Percentiles rank a stretch among this genome's conserved stretches.
These are phyloP conservation scores for Penicillium odoratum DNA, from an alignment of 495 filamentous ascomycete species.

Conservation along the genomic window DNA sequence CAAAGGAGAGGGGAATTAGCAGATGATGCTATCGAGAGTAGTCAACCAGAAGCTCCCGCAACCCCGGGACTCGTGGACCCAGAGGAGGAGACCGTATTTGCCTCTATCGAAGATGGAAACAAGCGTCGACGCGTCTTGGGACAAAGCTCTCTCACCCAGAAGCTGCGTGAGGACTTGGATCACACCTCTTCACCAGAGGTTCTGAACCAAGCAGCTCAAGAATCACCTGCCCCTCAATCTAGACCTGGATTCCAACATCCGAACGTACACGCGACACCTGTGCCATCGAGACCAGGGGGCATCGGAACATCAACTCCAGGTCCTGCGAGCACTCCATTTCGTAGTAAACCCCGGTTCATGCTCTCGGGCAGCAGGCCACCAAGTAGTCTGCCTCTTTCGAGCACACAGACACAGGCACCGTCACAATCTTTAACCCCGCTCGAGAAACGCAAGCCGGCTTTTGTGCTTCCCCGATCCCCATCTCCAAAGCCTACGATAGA, in stretches of 20 bases:
- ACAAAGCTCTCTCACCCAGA: constrained; percentile 6
- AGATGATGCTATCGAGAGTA: constrained; percentile 24
- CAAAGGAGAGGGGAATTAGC: not conserved
- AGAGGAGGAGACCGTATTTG: constrained; percentile 37
- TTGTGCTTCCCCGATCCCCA: constrained; percentile 43
- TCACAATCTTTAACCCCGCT: constrained; percentile 17
- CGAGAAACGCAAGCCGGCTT: constrained; percentile 34
- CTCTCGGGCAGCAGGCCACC: constrained; percentile 23
- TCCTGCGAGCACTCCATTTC: constrained; percentile 25
- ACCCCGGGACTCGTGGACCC: constrained; percentile 18
- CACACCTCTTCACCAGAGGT: constrained; percentile 19
- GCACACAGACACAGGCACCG: constrained; percentile 18
- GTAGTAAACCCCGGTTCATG: constrained; percentile 31
- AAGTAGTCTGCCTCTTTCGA: constrained; percentile 20
- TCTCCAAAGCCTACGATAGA: constrained; percentile 30
- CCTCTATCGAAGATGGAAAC: constrained; percentile 18
- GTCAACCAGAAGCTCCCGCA: constrained; percentile 15
- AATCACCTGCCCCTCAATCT: constrained; percentile 5
- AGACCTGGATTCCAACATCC: not conserved
- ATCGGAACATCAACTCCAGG: constrained; percentile 20
- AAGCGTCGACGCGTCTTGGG: constrained; percentile 29
- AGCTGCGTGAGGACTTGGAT: constrained; percentile 5
- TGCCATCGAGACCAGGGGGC: constrained; percentile 6
- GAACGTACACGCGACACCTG: not conserved
- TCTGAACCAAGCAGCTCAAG: not conserved